Conservation (phyloP, 2,329 filamentous ascomycete species). For the Cryphonectria japonica region DNA sequence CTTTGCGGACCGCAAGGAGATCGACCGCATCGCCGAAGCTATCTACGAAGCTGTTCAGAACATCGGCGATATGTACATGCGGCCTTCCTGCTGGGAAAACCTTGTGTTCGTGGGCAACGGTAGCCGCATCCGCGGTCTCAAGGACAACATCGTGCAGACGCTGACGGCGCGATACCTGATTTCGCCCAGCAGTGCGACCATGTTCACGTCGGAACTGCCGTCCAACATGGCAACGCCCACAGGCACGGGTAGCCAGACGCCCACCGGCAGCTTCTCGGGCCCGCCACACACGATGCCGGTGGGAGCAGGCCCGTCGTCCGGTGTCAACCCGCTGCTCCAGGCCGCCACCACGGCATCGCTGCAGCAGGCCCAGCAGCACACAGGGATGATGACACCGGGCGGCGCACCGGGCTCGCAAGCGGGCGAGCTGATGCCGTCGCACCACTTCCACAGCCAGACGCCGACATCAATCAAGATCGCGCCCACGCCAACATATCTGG, state of each 20-base stretch:
- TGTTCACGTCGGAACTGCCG: slow-evolving; percentile 95
- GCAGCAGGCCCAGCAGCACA: slow-evolving; percentile 43
- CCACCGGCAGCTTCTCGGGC: slow-evolving; percentile 65
- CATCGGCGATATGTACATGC: slow-evolving; percentile 82
- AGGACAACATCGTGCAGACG: slow-evolving; percentile 81
- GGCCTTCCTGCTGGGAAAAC: slow-evolving; percentile 88
- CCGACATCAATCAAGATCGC: slow-evolving; percentile 83
- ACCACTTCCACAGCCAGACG: slow-evolving; percentile 69
- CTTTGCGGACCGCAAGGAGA: slow-evolving; percentile 69
- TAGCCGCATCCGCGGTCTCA: slow-evolving; percentile 73
- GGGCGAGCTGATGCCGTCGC: slow-evolving; percentile 46
- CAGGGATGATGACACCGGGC: slow-evolving; percentile 45
- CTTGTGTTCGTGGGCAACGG: slow-evolving; percentile 92
- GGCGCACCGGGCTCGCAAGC: slow-evolving; percentile 42
- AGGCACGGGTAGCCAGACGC: slow-evolving; percentile 90
- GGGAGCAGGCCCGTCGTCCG: slow-evolving; percentile 38
- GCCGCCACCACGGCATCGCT: slow-evolving; percentile 80
- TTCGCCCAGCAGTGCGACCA: slow-evolving; percentile 89
- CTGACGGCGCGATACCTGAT: slow-evolving; percentile 84
- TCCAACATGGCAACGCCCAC: slow-evolving; percentile 90
- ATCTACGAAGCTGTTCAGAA: slow-evolving; percentile 83
- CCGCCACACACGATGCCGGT: slow-evolving; percentile 55
- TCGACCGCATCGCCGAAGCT: slow-evolving; percentile 82
- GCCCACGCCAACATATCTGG: slow-evolving; percentile 80
- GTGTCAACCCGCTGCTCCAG: slow-evolving; percentile 86